Percentiles rank a stretch among this genome's conserved stretches.
These are phyloP conservation scores for Stemphylium lycopersici DNA, from an alignment of 2,329 filamentous ascomycete genomes.

Conservation along the genomic window DNA sequence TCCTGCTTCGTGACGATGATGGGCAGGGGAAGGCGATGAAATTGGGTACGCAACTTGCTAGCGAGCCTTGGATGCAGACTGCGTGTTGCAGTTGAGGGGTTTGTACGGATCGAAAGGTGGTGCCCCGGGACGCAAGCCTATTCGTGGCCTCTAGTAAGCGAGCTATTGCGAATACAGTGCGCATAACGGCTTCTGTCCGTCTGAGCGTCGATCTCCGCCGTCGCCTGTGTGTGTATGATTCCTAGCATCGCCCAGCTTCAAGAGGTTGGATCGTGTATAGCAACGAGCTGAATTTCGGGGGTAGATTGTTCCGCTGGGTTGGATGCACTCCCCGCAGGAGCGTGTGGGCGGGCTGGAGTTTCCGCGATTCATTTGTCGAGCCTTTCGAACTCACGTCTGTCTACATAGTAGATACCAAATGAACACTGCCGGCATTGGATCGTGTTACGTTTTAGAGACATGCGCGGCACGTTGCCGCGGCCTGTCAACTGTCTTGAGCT, in stretches of 20 bases:
- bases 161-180: constrained; percentile 25
- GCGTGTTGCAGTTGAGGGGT: constrained; percentile 26
- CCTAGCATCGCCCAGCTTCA: not conserved
- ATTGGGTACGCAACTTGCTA: constrained; percentile 20
- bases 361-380: not conserved
- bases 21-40: constrained; percentile 24
- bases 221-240: not conserved
- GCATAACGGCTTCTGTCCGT: constrained; percentile 24
- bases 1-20: constrained; percentile 10
- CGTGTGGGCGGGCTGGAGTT: not conserved
- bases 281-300: not conserved
- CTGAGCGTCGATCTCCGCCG: constrained; percentile 19
- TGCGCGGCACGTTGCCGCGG: constrained; percentile 14
- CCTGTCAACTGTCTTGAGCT: constrained; percentile 11
- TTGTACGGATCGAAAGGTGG: constrained; percentile 22
- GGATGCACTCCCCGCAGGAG: not conserved
- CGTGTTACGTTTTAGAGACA: not conserved
- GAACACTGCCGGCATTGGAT: not conserved
- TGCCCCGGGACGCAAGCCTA: constrained; percentile 22
- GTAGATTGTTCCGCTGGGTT: not conserved
- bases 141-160: constrained; percentile 23
- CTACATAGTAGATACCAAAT: not conserved
- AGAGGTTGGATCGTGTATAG: not conserved
- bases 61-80: constrained; percentile 24
- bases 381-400: not conserved